A percentile compares a stretch with the other conserved stretches of the same genome.
Evolutionary conservation across 2,329 filamentous ascomycete species (phyloP).

Genomic region (Aureobasidium lini): DNA sequence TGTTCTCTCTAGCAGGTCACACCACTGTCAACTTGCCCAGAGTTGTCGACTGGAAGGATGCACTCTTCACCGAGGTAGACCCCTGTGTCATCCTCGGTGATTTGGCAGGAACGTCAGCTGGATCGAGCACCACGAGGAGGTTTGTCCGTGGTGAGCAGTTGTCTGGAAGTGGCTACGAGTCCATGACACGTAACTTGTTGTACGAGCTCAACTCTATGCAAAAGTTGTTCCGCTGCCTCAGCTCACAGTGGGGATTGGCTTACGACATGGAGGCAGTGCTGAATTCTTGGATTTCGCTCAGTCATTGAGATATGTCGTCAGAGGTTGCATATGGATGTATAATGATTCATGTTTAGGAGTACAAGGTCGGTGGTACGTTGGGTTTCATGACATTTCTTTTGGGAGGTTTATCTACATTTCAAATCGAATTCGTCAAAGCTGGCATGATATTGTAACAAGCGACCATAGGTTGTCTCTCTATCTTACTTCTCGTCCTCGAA

Average conservation of each 20-base stretch:
- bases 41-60: constrained; percentile 36
- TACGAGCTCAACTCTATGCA: constrained; percentile 43
- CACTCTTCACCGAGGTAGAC: constrained; percentile 27
- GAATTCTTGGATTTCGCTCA: constrained; percentile 38
- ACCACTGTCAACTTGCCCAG: constrained; percentile 33
- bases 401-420: neutral
- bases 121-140: constrained; percentile 31
- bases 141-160: constrained; percentile 30
- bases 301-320: constrained; percentile 25
- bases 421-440: neutral
- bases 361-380: neutral
- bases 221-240: constrained; percentile 38
- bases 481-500: constrained; percentile 28
- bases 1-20: constrained; percentile 33
- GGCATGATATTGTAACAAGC: neutral
- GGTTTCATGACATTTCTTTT: neutral
- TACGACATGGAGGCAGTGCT: constrained; percentile 40
- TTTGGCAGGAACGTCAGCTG: constrained; percentile 16
- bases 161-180: constrained; percentile 19
- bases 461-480: too few relatives aligned
- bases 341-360: neutral
- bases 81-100: constrained; percentile 19
- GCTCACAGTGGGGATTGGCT: constrained; percentile 40
- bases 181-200: constrained; percentile 33
- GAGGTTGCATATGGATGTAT: neutral